A percentile compares a stretch with the other conserved stretches of the same genome.
Evolutionary conservation across 2,329 filamentous ascomycete genomes (phyloP).

Genomic region (Colletotrichum orbiculare): DNA sequence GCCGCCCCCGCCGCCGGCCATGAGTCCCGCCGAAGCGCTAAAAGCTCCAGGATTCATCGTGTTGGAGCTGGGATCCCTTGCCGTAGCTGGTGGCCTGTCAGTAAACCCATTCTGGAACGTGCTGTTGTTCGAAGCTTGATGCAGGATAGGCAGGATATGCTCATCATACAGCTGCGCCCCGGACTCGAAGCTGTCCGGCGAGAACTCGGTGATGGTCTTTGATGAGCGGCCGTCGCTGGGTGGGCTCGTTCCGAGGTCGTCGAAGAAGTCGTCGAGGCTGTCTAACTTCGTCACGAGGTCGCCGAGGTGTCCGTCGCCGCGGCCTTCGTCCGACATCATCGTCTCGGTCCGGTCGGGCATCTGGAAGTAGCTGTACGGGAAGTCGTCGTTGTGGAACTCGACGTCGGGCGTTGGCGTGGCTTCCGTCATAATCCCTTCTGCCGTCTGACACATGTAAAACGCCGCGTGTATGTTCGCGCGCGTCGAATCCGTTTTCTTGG

Average conservation of each 20-base stretch:
- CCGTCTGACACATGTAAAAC: constrained; percentile 90
- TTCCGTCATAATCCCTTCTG: constrained; percentile 67
- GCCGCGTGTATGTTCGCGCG: constrained; percentile 94
- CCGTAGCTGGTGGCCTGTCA: constrained; percentile 73
- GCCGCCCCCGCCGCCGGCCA: constrained; percentile 10
- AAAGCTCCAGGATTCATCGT: constrained; percentile 73
- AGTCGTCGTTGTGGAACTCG: constrained; percentile 92
- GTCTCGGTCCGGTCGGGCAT: constrained; percentile 81
- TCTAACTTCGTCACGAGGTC: constrained; percentile 86
- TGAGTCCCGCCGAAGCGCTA: constrained; percentile 52
- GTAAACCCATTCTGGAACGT: constrained; percentile 90
- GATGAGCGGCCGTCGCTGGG: constrained; percentile 71
- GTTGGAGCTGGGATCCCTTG: constrained; percentile 69
- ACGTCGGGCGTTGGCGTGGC: constrained; percentile 83
- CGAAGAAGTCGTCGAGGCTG: constrained; percentile 85
- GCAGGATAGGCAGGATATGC: constrained; percentile 88
- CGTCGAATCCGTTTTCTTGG: constrained; percentile 87
- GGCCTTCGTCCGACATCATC: constrained; percentile 88
- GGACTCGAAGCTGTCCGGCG: constrained; percentile 74
- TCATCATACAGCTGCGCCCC: constrained; percentile 91
- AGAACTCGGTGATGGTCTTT: constrained; percentile 72
- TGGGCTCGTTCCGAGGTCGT: constrained; percentile 71
- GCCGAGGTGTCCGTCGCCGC: constrained; percentile 78
- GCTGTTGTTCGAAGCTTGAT: constrained; percentile 83
- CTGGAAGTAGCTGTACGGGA: constrained; percentile 82